phyloP scores from a whole-genome alignment of 2,329 filamentous ascomycete genomes.

The Phoma sp. region DNA sequence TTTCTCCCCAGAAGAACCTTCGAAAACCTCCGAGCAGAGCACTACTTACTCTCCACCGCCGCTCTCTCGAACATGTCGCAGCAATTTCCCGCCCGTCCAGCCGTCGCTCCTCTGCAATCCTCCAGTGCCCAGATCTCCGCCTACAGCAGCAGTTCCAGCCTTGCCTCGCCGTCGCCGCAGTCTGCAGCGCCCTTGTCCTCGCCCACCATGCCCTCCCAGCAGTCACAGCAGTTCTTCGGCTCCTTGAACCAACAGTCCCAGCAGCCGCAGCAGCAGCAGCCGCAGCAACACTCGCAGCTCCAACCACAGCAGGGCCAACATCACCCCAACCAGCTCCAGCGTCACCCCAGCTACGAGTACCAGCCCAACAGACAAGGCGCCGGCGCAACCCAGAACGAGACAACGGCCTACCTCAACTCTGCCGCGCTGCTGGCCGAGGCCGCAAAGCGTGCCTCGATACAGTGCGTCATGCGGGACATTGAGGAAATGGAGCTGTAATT shows the following conservation, averaged over 20 bases:
- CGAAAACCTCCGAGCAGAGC: not conserved
- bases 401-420: constrained; percentile 73
- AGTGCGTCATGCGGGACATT: constrained; percentile 84
- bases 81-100: constrained; percentile 35
- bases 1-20: constrained; percentile 11
- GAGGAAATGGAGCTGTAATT: constrained; percentile 68
- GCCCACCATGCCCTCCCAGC: constrained; percentile 31
- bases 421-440: constrained; percentile 90
- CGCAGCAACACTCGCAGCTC: constrained; percentile 33
- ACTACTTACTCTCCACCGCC: not conserved
- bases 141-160: constrained; percentile 52
- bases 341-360: constrained; percentile 42
- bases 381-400: constrained; percentile 51
- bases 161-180: constrained; percentile 43
- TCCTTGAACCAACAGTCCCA: constrained; percentile 31
- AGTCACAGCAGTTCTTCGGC: constrained; percentile 11
- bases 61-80: constrained; percentile 29
- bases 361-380: constrained; percentile 43
- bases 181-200: constrained; percentile 44
- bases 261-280: constrained; percentile 40
- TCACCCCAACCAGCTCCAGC: constrained; percentile 36
- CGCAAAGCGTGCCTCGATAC: constrained; percentile 90
- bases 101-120: constrained; percentile 46
- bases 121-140: constrained; percentile 38
- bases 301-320: constrained; percentile 31